Evolutionary conservation across 495 filamentous ascomycete genomes (phyloP), one percentile per base, ranked within the genome.

Genomic region (Amorphotheca resinae): DNA sequence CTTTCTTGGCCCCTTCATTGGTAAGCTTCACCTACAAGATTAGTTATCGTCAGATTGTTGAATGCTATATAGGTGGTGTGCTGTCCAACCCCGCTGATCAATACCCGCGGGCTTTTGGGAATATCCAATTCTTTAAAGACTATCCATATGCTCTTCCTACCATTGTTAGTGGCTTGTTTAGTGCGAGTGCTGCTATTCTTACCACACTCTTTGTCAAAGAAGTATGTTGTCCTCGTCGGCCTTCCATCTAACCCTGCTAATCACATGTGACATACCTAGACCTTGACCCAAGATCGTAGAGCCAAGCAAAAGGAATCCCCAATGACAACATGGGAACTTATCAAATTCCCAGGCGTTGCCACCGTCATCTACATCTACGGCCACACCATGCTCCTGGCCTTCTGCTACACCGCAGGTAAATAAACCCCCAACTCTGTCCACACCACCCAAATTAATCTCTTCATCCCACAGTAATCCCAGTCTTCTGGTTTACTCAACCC

Each of bases 81-180:
- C 62, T 86, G 9, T 72, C 73, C n/a, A 66, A 73, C 36, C 80
- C 81, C 8, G 74, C 66, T 5, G 48, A 59, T 5, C 72, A 77
- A 51, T 81, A 72, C 39, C 69, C 72, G 0, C 41, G 58, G 3
- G 36, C 69, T 0, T 84, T 85, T 49, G 67, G 66, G 7, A 49
- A 52, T 17, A 55, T 73, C 9, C 42, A 42, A 1, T 79, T 84
- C 57, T 77, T 82, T 42, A 56, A 68, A 34, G 52, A 69, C 7
- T 80, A 75, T 44, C 80, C 79, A 1, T 84, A 84, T 51, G 72
- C 71, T 9, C 68, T 84, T 2, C 63, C 79, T 0, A 77, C 72
- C 7, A 59, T 79, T 17, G 64, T 65, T 1, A 63, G 70, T 1
- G 74, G 69, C 3, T 32, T 42, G 1, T 57, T 84, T 18, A 70